Base-by-base conservation (phyloP, 2,329 filamentous ascomycete genomes). In the Periconia digitata region DNA sequence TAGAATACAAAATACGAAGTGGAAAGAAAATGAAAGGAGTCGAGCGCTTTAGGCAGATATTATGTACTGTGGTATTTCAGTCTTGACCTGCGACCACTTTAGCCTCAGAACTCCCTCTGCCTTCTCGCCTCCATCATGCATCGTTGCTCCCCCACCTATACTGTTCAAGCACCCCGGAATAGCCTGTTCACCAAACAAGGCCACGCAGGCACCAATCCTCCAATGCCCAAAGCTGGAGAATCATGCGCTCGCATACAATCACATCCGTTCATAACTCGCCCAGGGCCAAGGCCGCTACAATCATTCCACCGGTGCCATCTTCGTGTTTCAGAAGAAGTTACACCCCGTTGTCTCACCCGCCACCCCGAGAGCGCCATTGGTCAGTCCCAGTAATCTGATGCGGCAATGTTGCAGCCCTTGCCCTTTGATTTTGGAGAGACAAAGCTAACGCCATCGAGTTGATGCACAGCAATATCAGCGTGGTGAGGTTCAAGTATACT, bases 371-470 rank as follows among this genome's bases (percentile, higher is more conserved):
- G n/a, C 12, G 20, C 56, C 44, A 55, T 59, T 59, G 54, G 53
- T 16, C 34, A 39, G 8, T 2, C 3, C 21, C 16, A 15, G 13
- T 39, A 23, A 32, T 44, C 48, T 52, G 51, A 56, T 20, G 47
- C 46, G 49, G 22, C 29, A 42, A 42, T 54, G 55, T 52, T 53
- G 51, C 53, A 52, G 42, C 18, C 0, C 17, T 44, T 54, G 53
- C 55, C 53, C 58, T 59, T 55, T 35, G 58, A 58, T 60, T 23
- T 51, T 40, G 42, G 12, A 6, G 21, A 27, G 38, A 32, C n/a
- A n/a, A n/a, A n/a, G n/a, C n/a, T n/a, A n/a, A n/a, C n/a, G n/a
- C n/a, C n/a, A n/a, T n/a, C n/a, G n/a, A n/a, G n/a, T n/a, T n/a
- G n/a, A n/a, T n/a, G n/a, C n/a, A n/a, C n/a, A n/a, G n/a, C n/a